Evolutionary conservation across 1,139 yeast species (phyloP), one percentile per base, ranked within the genome.

Genomic region (Saccharomyces pastorianus): DNA sequence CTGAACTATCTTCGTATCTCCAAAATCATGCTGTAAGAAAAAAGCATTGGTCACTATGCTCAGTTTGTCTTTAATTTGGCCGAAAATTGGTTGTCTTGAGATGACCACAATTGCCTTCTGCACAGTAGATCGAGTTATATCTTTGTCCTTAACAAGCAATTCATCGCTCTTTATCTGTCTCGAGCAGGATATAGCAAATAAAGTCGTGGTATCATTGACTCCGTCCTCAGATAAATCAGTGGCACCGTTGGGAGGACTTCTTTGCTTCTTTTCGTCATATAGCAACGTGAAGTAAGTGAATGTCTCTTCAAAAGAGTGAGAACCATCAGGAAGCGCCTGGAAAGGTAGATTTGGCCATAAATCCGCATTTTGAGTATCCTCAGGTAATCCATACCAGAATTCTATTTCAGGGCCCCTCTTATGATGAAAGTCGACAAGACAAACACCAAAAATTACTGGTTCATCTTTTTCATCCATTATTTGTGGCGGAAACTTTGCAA

Each of bases 241-340:
- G 17, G 61, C 61, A n/a, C 62, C 59, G 50, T 63, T 68, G 26
- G 67, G 59, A 2, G 64, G 63, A 32, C 67, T 59, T n/a, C 58
- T 53, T 25, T 56, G 56, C 13, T 73, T 73, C 34, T 75, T 72
- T 55, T 83, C 84, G 64, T 89, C 90, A 66, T 84, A 87, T 13
- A 86, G 79, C 53, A 93, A 73, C 38, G 96, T 90, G 71, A 93
- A 93, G 66, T 89, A 89, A 44, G 96, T 86, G 66, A 90, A 90
- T 2, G 96, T 91, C 68, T 93, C 98, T 67, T 90, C 96, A 65
- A 85, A 91, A 70, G 81, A 75, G 69, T 93, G 99, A 1, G 95
- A 85, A 1, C 99, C 99, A 70, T 93, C 99, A 0, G 99, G 99
- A 38, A 93, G 74, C 2, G 97, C 96, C 67, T 91, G 97, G 66